A percentile compares a stretch with the other conserved stretches of the same genome.
Conservation (phyloP, 805 yeast genomes). For the Yamadazyma tumulicola region DNA sequence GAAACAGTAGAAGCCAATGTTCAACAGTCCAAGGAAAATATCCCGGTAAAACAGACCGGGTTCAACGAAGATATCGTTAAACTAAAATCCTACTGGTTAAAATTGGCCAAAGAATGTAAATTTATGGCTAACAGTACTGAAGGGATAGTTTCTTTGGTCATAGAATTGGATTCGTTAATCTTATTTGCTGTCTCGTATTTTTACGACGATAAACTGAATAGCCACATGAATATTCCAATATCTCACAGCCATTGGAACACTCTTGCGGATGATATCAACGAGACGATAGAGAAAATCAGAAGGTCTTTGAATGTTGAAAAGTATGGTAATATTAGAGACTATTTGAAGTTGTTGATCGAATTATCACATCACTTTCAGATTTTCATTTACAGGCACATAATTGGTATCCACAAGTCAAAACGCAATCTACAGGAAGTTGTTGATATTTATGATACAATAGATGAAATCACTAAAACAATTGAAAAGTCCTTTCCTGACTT, state of each 20-base stretch:
- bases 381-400: conserved; percentile 28
- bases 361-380: conserved; percentile 28
- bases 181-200: conserved; percentile 25
- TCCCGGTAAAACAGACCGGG: too few relatives aligned
- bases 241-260: conserved; percentile 31
- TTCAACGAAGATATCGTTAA: neutral
- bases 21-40: too few relatives aligned
- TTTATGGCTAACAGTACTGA: conserved; percentile 15
- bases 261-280: conserved; percentile 16
- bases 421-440: conserved; percentile 7
- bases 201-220: conserved; percentile 29
- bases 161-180: conserved; percentile 26
- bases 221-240: conserved; percentile 21
- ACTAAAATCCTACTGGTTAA: conserved; percentile 17
- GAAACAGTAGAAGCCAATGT: neutral
- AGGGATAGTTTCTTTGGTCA: conserved; percentile 20
- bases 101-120: conserved; percentile 18
- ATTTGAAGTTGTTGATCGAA: conserved; percentile 12
- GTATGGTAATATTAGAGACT: conserved; percentile 4
- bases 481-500: conserved; percentile 10
- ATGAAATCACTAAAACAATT: conserved; percentile 1
- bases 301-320: conserved; percentile 6
- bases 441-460: conserved; percentile 5
- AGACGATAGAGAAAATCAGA: conserved; percentile 15
- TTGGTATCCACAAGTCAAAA: conserved; percentile 21